A percentile compares a stretch with the other conserved stretches of the same genome.
These are phyloP conservation scores for Monilinia fructigena DNA, from an alignment of 2,329 filamentous ascomycete genomes.

Conservation along the genomic window DNA sequence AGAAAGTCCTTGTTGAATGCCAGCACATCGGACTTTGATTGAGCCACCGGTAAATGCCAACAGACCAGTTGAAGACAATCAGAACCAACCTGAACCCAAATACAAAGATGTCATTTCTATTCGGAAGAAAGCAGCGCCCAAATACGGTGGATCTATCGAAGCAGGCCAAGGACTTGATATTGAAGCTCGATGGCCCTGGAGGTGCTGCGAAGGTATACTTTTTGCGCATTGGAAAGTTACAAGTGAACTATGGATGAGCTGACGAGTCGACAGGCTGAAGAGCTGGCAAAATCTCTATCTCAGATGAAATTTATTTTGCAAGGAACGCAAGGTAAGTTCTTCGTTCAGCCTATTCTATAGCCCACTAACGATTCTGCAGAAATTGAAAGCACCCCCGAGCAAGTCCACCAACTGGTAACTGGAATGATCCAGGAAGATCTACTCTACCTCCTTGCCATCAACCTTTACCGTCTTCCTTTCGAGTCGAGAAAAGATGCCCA, in stretches of 20 bases:
- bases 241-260: conserved; percentile 26
- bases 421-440: conserved; percentile 87
- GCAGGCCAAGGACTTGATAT: conserved; percentile 60
- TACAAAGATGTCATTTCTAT: conserved; percentile 65
- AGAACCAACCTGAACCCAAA: conserved; percentile 24
- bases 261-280: conserved; percentile 64
- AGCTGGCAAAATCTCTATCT: conserved; percentile 77
- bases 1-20: conserved; percentile 24
- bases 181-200: conserved; percentile 58
- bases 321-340: conserved; percentile 74
- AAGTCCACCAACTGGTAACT: conserved; percentile 81
- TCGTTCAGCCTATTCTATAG: background rate
- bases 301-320: conserved; percentile 94
- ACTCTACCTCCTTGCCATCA: conserved; percentile 76
- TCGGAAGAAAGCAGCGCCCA: conserved; percentile 59
- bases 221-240: conserved; percentile 3
- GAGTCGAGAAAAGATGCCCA: conserved; percentile 95
- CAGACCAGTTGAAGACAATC: conserved; percentile 15
- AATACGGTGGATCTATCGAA: conserved; percentile 55
- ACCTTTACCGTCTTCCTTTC: conserved; percentile 84
- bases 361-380: conserved; percentile 53
- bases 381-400: conserved; percentile 79
- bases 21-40: conserved; percentile 22
- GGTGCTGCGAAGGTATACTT: conserved; percentile 53
- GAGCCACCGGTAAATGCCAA: conserved; percentile 27